Percentiles rank a stretch among this genome's conserved stretches.
phyloP scores from a whole-genome alignment of 768 basidiomycete species.

The Suillus americanus region DNA sequence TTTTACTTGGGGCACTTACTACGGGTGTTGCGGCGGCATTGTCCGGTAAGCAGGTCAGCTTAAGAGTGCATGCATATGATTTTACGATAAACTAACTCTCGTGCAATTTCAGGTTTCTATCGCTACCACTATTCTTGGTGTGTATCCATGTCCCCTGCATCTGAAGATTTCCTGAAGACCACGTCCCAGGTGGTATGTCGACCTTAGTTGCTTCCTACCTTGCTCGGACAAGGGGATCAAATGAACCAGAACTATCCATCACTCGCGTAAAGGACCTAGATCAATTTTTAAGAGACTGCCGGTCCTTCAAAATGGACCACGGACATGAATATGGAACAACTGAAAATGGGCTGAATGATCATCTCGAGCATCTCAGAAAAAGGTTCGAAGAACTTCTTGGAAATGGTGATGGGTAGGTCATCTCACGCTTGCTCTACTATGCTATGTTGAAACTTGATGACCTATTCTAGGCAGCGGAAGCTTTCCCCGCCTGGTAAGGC shows the following conservation, averaged over 20 bases:
- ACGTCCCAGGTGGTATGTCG: conserved; percentile 51
- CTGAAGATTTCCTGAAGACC: not conserved
- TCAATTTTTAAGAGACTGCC: conserved; percentile 61
- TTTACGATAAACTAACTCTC: not conserved
- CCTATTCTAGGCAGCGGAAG: not conserved
- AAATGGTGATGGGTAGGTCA: conserved; percentile 12
- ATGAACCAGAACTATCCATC: conserved; percentile 67
- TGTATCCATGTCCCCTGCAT: conserved; percentile 8
- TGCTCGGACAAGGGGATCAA: conserved; percentile 65
- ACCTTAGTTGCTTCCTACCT: conserved; percentile 73
- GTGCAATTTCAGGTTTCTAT: conserved; percentile 28
- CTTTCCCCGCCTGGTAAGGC: not conserved
- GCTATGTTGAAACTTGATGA: not conserved
- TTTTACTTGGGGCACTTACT: conserved; percentile 64
- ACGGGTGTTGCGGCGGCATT: conserved; percentile 58
- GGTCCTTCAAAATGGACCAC: conserved; percentile 58
- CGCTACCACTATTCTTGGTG: conserved; percentile 36
- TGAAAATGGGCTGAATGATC: conserved; percentile 10
- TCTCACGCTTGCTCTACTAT: not conserved
- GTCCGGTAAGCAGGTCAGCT: conserved; percentile 40
- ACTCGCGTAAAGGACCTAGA: conserved; percentile 59
- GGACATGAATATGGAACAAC: conserved; percentile 36
- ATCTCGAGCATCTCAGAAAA: conserved; percentile 16
- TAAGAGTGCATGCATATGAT: not conserved
- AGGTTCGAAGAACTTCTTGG: conserved; percentile 31